These are phyloP conservation scores for Mortierella sp. DNA, from an alignment of 371 early-diverging fungal species.

Conservation along the genomic window DNA sequence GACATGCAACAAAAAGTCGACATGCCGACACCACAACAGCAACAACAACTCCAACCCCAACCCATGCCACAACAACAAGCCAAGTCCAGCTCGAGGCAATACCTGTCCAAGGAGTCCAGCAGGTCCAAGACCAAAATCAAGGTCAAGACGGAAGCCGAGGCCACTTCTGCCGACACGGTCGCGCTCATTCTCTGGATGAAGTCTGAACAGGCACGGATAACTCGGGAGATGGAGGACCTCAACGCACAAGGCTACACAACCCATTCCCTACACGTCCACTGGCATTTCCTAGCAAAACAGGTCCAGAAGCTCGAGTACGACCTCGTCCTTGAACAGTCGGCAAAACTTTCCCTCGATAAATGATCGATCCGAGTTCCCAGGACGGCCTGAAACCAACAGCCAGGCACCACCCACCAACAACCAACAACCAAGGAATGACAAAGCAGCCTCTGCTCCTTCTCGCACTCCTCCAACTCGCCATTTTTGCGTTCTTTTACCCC, in stretches of 20 bases:
- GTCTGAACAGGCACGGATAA: slow-evolving; percentile 2
- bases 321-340: slow-evolving; percentile 3
- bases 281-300: slow-evolving; percentile 1
- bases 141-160: background rate
- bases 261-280: background rate
- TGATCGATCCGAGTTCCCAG: too few species aligned
- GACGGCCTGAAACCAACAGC: too few species aligned
- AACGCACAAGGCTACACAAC: background rate
- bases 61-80: background rate
- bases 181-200: slow-evolving; percentile 12
- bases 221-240: background rate
- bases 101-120: too few species aligned
- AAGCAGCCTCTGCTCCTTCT: too few species aligned
- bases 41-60: background rate
- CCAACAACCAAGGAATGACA: too few species aligned
- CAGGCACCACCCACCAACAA: too few species aligned
- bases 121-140: background rate
- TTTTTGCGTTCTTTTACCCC: too few species aligned
- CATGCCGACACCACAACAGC: background rate
- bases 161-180: background rate
- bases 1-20: background rate
- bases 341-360: background rate
- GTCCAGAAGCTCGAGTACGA: slow-evolving; percentile 13
- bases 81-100: too few species aligned
- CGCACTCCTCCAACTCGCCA: too few species aligned